Evolutionary conservation across 306 rosid genomes (phyloP), one percentile per base, ranked within the genome.

Genomic region (Cucurbita ficifolia): DNA sequence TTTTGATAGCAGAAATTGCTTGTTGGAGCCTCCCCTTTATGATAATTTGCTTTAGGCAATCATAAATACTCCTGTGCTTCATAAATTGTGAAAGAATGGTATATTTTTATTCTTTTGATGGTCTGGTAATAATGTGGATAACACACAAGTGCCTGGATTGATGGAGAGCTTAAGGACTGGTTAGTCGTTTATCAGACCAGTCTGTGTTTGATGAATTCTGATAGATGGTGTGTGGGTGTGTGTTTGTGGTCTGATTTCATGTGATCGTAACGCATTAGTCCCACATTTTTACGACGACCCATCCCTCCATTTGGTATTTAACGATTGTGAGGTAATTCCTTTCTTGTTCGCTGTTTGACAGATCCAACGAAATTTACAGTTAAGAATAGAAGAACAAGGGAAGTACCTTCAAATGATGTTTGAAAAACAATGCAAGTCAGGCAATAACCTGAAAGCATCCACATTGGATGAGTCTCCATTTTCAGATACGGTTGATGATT

Each of bases 341-440:
- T 14, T 76, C 9, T 73, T 58, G 78, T 45, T 69, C 38, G 1
- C 19, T 17, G 43, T 33, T 36, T 61, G 62, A 61, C 80, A 90
- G 96, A 90, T 90, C 76, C 99, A 95, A 88, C 86, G 99, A 83
- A 95, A 86, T 83, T 86, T 95, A 73, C 99, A 95, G 83, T 68
- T 95, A 83, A 87, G 99, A 73, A 91, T 95, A 78, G 99, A 95
- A 88, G 99, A 95, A 76, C 99, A 95, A 76, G 99, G 99, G 72
- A 86, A 85, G 84, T 84, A 77, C 81, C 96, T 95, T 70, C 99
- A 95, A 73, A 91, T 84, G 96, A 91, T 95, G 93, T 91, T 95
- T 78, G 97, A 95, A 85, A 86, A 90, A 80, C 98, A 93, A 75
- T 81, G 83, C 82, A 80, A 84, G 70, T 63, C 90, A 1, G 76